Base-by-base conservation (phyloP, 306 rosid species). In the Astragalus glycyphyllos region DNA sequence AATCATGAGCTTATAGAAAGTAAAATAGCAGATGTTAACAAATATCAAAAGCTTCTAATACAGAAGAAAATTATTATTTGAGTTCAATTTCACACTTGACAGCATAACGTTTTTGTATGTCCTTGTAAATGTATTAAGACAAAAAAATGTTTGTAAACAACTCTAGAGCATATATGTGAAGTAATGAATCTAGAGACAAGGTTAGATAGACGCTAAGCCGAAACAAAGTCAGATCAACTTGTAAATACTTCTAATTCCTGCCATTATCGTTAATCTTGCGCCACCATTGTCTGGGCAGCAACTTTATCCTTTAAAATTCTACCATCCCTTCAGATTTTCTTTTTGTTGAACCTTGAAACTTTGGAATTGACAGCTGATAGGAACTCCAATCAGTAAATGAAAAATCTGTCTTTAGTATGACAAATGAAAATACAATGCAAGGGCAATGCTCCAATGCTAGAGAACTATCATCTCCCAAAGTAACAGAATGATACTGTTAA, bases 171-270 rank as follows among this genome's bases (percentile, higher is more conserved):
- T 6, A 48, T 23, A 34, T 58, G 58, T 48, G 45, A 20, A 58
- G 26, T 11, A 32, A 29, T 48, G 64, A 58, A 72, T 41, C 35
- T 11, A 45, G 40, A 32, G 56, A 45, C 47, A 46, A 23, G 50
- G 16, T 65, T 51, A 45, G 23, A 35, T n/a, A 56, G 40, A 64
- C 31, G 11, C 64, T 58, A 41, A 29, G 17, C 70, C 7, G 15
- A 65, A 78, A 65, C 16, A 38, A 16, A 38, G 41, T 13, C 41
- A 44, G 58, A 58, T 53, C 38, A 58, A 72, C 58, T 38, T 54
- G 56, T 7, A 55, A 45, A 12, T 55, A 54, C 42, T 61, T 12
- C n/a, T n/a, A n/a, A 62, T 49, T 42, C 53, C 38, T 8, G 7
- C 32, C 40, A 35, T 47, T 46, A 14, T 38, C 20, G 1, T 7